These are phyloP conservation scores for Alternaria dauci DNA, from an alignment of 2,329 filamentous ascomycete species.

Conservation along the genomic window DNA sequence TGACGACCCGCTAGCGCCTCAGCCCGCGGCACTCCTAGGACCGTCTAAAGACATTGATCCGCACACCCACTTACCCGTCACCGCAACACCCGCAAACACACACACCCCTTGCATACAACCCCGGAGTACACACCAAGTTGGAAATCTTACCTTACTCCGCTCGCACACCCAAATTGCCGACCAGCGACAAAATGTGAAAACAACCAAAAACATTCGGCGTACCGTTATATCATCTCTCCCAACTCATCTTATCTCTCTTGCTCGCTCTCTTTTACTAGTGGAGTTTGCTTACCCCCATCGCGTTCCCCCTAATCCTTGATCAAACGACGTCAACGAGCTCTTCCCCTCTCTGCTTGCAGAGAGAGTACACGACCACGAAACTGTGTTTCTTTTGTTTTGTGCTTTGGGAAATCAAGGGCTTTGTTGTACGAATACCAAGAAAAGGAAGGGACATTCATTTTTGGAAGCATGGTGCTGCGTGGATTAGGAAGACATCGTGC, in stretches of 20 bases:
- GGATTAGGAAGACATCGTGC: constrained; percentile 26
- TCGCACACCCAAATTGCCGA: constrained; percentile 34
- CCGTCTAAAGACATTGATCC: constrained; percentile 30
- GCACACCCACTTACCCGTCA: constrained; percentile 22
- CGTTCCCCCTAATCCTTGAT: constrained; percentile 23
- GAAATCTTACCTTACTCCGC: constrained; percentile 17
- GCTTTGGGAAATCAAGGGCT: constrained; percentile 20
- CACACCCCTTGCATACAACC: constrained; percentile 18
- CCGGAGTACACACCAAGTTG: constrained; percentile 28
- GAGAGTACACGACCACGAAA: constrained; percentile 48
- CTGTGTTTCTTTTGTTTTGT: constrained; percentile 46
- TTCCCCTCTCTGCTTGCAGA: constrained; percentile 29
- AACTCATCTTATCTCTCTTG: constrained; percentile 23
- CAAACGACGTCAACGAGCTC: constrained; percentile 22
- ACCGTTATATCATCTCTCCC: constrained; percentile 32
- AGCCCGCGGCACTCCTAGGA: constrained; percentile 38
- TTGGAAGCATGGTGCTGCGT: constrained; percentile 34
- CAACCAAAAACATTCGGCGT: constrained; percentile 46
- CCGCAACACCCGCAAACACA: constrained; percentile 28
- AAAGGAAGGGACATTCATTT: constrained; percentile 30
- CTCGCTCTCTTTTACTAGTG: constrained; percentile 24
- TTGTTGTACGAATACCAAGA: constrained; percentile 20
- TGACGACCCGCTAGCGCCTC: constrained; percentile 26
- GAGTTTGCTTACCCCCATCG: constrained; percentile 42
- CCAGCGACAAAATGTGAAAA: constrained; percentile 39